Evolutionary conservation across 2,329 filamentous ascomycete species (phyloP).

Genomic region (Nemania diffusa): DNA sequence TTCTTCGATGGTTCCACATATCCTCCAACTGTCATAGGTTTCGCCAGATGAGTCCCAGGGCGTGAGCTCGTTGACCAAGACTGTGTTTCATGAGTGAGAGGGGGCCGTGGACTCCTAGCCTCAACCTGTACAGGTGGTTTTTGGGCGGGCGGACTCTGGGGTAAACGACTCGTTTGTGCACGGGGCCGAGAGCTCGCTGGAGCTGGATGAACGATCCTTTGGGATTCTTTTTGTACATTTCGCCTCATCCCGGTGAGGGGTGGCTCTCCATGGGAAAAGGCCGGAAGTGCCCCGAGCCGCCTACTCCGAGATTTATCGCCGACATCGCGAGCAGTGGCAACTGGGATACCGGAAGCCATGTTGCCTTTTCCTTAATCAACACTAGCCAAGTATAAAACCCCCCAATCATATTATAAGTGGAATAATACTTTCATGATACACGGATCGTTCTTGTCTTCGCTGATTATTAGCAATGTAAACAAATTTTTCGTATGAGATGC

Average conservation of each 20-base stretch:
- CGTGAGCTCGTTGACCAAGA: constrained; percentile 54
- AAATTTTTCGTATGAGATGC: neutral
- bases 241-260: constrained; percentile 40
- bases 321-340: constrained; percentile 42
- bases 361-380: constrained; percentile 39
- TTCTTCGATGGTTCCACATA: constrained; percentile 49
- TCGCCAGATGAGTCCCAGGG: constrained; percentile 48
- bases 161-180: constrained; percentile 50
- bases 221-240: constrained; percentile 44
- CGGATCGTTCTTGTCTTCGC: neutral
- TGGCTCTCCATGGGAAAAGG: constrained; percentile 44
- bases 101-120: constrained; percentile 46
- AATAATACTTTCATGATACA: constrained; percentile 38
- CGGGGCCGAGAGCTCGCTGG: constrained; percentile 43
- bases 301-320: constrained; percentile 44
- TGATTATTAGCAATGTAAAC: constrained; percentile 19
- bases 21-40: constrained; percentile 51
- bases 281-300: constrained; percentile 45
- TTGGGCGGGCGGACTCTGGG: constrained; percentile 50
- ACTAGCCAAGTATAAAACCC: constrained; percentile 30
- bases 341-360: constrained; percentile 50
- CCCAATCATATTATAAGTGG: constrained; percentile 42
- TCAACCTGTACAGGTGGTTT: constrained; percentile 34
- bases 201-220: constrained; percentile 34
- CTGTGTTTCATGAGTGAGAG: constrained; percentile 56